A percentile compares a stretch with the other conserved stretches of the same genome.
These are phyloP conservation scores for Hypericum perforatum DNA, from an alignment of 345 rosid species.

Conservation along the genomic window DNA sequence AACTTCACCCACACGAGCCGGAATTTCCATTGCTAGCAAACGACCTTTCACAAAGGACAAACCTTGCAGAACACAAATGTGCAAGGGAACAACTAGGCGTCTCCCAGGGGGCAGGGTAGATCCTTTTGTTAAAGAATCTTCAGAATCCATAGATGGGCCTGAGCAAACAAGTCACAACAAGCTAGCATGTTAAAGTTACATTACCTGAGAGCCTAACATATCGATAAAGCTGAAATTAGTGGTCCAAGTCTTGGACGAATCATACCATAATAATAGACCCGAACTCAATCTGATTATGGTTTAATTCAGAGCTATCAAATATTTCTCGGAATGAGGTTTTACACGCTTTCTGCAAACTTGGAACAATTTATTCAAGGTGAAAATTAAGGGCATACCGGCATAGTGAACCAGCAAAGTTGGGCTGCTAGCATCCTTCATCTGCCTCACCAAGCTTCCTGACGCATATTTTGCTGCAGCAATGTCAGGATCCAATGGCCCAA, in stretches of 20 bases:
- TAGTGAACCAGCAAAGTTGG: conserved; percentile 83
- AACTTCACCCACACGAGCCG: conserved; percentile 71
- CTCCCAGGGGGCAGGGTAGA: conserved; percentile 68
- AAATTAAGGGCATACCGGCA: conserved; percentile 43
- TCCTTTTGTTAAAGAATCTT: conserved; percentile 36
- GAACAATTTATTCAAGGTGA: too few species aligned
- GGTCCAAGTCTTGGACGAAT: too few species aligned
- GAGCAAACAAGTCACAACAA: conserved; percentile 18
- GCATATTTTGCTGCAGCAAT: conserved; percentile 41
- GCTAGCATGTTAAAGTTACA: background rate
- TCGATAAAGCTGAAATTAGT: too few species aligned
- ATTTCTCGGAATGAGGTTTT: too few species aligned
- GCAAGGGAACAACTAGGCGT: conserved; percentile 82
- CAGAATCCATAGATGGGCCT: conserved; percentile 52
- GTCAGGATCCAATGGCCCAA: conserved; percentile 52
- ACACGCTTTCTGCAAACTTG: too few species aligned
- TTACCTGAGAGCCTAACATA: too few species aligned
- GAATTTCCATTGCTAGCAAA: conserved; percentile 96
- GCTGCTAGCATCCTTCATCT: conserved; percentile 61
- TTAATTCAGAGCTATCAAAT: too few species aligned
- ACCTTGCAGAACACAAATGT: conserved; percentile 82
- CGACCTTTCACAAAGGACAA: conserved; percentile 88
- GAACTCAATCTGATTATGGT: too few species aligned
- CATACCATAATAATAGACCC: too few species aligned
- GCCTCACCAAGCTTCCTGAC: conserved; percentile 49